phyloP scores from a whole-genome alignment of 257 asterid genomes.

The Ilex aquifolium region DNA sequence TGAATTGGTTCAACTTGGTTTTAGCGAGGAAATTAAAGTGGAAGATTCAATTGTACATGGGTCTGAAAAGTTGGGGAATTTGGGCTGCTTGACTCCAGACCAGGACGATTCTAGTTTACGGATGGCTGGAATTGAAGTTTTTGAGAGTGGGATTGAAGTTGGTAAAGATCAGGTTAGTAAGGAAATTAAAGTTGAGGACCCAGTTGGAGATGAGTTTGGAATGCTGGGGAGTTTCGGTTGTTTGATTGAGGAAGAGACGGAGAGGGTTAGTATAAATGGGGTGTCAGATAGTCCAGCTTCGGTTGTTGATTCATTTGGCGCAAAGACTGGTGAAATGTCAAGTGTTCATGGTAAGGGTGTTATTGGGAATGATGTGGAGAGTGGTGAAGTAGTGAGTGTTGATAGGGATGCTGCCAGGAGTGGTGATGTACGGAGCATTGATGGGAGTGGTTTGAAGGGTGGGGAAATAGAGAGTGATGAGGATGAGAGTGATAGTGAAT shows the following conservation, averaged over 20 bases:
- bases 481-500: conserved; percentile 25
- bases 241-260: conserved; percentile 50
- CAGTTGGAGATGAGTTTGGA: conserved; percentile 12
- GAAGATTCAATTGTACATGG: conserved; percentile 7
- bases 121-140: conserved; percentile 7
- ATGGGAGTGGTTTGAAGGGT: conserved; percentile 2
- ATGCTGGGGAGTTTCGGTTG: conserved; percentile 20
- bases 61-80: conserved; percentile 10
- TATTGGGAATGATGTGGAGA: no score
- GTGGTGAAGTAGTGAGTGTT: not conserved
- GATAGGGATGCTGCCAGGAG: not conserved
- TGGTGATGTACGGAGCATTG: conserved; percentile 2
- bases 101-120: no score
- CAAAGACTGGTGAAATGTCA: not conserved
- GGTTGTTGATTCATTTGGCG: conserved; percentile 3
- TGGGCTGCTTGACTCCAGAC: conserved; percentile 14
- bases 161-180: conserved; percentile 9
- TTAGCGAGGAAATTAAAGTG: conserved; percentile 14
- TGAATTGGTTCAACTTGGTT: conserved; percentile 9
- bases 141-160: conserved; percentile 8
- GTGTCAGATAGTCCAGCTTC: conserved; percentile 5
- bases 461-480: no score
- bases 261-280: conserved; percentile 47
- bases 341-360: no score
- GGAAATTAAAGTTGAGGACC: conserved; percentile 8